phyloP scores from a whole-genome alignment of 2,329 filamentous ascomycete genomes.

The Davidsoniella eucalypti region DNA sequence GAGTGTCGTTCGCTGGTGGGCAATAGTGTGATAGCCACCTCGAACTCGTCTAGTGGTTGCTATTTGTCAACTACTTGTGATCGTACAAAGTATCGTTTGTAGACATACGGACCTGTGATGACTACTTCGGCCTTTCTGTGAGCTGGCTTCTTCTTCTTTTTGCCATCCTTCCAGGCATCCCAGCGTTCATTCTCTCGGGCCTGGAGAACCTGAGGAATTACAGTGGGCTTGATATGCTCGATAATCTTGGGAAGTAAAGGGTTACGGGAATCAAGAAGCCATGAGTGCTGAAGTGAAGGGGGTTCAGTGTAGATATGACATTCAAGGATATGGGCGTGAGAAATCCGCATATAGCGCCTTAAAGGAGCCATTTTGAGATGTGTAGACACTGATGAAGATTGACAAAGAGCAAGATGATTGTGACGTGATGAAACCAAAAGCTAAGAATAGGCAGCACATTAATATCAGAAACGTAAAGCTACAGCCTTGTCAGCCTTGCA shows the following conservation, averaged over 20 bases:
- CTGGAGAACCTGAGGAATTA: constrained; percentile 81
- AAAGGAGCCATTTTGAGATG: constrained; percentile 59
- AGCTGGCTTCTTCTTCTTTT: constrained; percentile 50
- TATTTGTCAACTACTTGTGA: no score
- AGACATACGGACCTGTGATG: constrained; percentile 43
- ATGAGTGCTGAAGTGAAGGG: constrained; percentile 63
- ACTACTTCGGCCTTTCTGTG: constrained; percentile 67
- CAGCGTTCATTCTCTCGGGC: constrained; percentile 47
- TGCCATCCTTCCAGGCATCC: constrained; percentile 16
- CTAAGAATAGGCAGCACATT: neutral
- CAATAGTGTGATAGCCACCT: constrained; percentile 85
- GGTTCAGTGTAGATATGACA: constrained; percentile 92
- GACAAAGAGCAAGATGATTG: neutral
- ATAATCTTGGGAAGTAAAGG: constrained; percentile 71
- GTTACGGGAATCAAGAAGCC: constrained; percentile 64
- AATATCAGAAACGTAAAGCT: neutral
- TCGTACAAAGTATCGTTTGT: neutral
- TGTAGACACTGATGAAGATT: neutral
- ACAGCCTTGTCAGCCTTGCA: constrained; percentile 10
- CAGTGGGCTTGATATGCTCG: constrained; percentile 65
- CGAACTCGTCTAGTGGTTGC: constrained; percentile 60
- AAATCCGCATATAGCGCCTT: constrained; percentile 78
- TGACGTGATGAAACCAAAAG: no score
- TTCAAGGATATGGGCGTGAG: constrained; percentile 88
- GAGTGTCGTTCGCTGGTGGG: constrained; percentile 75